Evolutionary conservation across 2,329 filamentous ascomycete species (phyloP), one percentile per base, ranked within the genome.

Genomic region (Aspergillus sp.): DNA sequence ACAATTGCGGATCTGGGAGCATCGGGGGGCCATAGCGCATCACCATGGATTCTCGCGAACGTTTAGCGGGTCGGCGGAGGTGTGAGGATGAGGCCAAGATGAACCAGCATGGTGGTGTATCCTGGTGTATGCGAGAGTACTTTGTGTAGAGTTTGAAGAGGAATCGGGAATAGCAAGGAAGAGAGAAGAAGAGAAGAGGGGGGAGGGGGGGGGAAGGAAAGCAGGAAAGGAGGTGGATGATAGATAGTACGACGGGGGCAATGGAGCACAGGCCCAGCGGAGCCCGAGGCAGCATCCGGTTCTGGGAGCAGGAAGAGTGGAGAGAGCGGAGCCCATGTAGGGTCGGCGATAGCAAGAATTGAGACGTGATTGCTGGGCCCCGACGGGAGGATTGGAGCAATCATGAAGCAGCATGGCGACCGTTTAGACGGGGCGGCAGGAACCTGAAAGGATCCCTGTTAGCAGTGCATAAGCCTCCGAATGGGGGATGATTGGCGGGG

Each of bases 1-100:
- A 19, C 73, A 76, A 51, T 58, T 78, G 43, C 65, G 65, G 55
- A 41, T 59, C n/a, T 75, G 72, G 73, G 67, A 69, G 52, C 55
- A 63, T 55, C 59, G 60, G 15, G 47, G 47, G n/a, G 47, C 47
- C 13, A 30, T 50, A 10, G 25, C 25, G 25, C 47, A 50, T 28
- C 47, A 50, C 25, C 47, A 28, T 10, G 25, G 25, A n/a, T 10
- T 28, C n/a, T 50, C 47, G 47, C 47, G 47, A 30, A 17, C 25
- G 6, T 30, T 50, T 12, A 30, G 23, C 47, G 47, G 47, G 47
- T 50, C 47, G 9, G 47, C n/a, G 47, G 47, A 32, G 15, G 47
- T 30, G 7, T 32, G 47, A 50, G 12, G 6, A 8, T 23, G 28
- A n/a, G 47, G 25, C 13, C 6, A 23, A 7, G 13, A 5, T 49